A percentile compares a stretch with the other conserved stretches of the same genome.
These are phyloP conservation scores for Epichloe baconii DNA, from an alignment of 2,329 filamentous ascomycete species.

Conservation along the genomic window DNA sequence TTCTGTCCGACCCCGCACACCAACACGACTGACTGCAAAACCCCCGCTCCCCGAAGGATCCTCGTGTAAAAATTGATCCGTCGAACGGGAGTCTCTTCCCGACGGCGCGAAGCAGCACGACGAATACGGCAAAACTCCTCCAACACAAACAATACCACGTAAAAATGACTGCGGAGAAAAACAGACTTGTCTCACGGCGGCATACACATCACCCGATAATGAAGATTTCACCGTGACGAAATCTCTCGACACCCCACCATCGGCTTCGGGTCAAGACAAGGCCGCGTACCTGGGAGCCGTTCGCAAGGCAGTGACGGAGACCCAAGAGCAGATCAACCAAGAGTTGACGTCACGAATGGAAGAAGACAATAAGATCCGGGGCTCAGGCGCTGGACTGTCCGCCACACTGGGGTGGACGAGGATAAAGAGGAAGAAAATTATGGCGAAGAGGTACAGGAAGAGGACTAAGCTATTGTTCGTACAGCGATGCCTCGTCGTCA, in stretches of 20 bases:
- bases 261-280: constrained; percentile 33
- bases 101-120: background rate
- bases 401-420: constrained; percentile 30
- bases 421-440: constrained; percentile 63
- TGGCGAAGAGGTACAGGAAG: constrained; percentile 68
- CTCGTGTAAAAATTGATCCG: no score
- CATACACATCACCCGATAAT: constrained; percentile 41
- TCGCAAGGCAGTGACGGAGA: constrained; percentile 37
- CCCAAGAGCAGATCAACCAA: constrained; percentile 57
- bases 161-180: background rate
- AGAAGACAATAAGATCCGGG: constrained; percentile 46
- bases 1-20: background rate
- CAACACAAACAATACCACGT: background rate
- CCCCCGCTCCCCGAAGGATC: background rate
- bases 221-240: constrained; percentile 31
- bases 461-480: constrained; percentile 25
- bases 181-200: constrained; percentile 26
- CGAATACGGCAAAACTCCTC: background rate
- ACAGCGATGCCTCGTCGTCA: background rate
- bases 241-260: constrained; percentile 21
- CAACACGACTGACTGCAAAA: no score
- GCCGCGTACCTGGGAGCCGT: constrained; percentile 47
- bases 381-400: constrained; percentile 15
- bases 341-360: constrained; percentile 65
- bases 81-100: no score